phyloP scores from a whole-genome alignment of 192 early-diverging fungal genomes.

The Geranomyces michiganensis region DNA sequence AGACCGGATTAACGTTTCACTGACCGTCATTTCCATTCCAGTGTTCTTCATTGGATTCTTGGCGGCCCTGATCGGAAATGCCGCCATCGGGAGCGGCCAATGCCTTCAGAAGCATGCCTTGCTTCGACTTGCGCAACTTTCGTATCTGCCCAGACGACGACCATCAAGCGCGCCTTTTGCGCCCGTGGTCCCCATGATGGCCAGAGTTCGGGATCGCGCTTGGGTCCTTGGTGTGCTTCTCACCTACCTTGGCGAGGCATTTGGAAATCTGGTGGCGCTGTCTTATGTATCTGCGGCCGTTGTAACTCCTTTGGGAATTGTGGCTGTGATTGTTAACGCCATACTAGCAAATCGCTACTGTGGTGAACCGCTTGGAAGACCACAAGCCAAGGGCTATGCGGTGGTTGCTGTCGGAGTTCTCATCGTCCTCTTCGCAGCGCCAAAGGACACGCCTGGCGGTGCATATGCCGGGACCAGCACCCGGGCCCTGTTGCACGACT shows the following conservation, averaged over 20 bases:
- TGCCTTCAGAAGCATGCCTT: slow-evolving; percentile 42
- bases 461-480: slow-evolving; percentile 13
- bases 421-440: slow-evolving; percentile 34
- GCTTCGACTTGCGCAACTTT: slow-evolving; percentile 14
- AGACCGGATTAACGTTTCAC: no score
- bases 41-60: no score
- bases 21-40: no score
- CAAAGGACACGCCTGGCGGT: background rate
- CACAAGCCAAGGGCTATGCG: slow-evolving; percentile 32
- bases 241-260: slow-evolving; percentile 36
- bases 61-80: no score
- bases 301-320: slow-evolving; percentile 42
- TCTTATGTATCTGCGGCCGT: slow-evolving; percentile 34
- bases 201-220: slow-evolving; percentile 4
- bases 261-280: slow-evolving; percentile 36
- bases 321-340: slow-evolving; percentile 34
- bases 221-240: slow-evolving; percentile 37
- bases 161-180: background rate
- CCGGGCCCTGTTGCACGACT: slow-evolving; percentile 24
- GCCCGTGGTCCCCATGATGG: background rate
- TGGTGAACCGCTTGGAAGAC: slow-evolving; percentile 15
- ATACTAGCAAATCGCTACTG: slow-evolving; percentile 26
- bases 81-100: slow-evolving; percentile 38
- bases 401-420: slow-evolving; percentile 28
- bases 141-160: slow-evolving; percentile 13